Evolutionary conservation across 140 eudicot genomes (phyloP), one percentile per base, ranked within the genome.

Genomic region (Bidens hawaiensis): DNA sequence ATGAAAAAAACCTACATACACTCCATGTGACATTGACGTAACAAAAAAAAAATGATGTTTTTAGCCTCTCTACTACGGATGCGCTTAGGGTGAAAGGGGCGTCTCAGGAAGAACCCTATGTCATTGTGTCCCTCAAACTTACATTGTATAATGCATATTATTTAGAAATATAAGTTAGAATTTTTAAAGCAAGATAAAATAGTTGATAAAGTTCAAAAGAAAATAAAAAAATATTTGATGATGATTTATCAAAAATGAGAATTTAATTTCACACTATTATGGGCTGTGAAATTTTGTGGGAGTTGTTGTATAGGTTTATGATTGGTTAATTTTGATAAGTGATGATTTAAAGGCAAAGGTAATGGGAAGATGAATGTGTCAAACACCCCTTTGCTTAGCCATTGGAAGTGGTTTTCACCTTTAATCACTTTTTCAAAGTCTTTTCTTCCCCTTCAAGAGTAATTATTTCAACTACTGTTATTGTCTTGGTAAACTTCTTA

Each of bases 351-450:
- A 72, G 64, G 48, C 65, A 62, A 41, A 27, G 40, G 59, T 63
- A 62, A 72, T 63, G 71, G 65, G 70, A 33, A 72, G 18, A 63
- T 53, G 65, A 72, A 72, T 53, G 71, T 55, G 59, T 26, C 71
- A 63, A 26, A 72, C 65, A 63, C 71, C 30, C 50, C 53, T 63
- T 42, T 63, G 71, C 65, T 72, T n/a, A 53, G 53, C 69, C 70
- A 62, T 52, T 27, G 59, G 23, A 41, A 62, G 76, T 71, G 76
- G 76, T 55, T 62, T 53, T 71, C 70, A 62, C 58, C 62, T 42
- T 72, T 63, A 49, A 60, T 61, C 64, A 47, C 77, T 63, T 72
- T 54, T 21, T 26, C 31, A 61, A 41, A 9, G 27, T 5, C 60
- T 40, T 72, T 27, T 52, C 71, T 54, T 63, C 54, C 49, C 50